A percentile compares a stretch with the other conserved stretches of the same genome.
Conservation (phyloP, 176 grass and related monocot species). For the Hyparrhenia diplandra region DNA sequence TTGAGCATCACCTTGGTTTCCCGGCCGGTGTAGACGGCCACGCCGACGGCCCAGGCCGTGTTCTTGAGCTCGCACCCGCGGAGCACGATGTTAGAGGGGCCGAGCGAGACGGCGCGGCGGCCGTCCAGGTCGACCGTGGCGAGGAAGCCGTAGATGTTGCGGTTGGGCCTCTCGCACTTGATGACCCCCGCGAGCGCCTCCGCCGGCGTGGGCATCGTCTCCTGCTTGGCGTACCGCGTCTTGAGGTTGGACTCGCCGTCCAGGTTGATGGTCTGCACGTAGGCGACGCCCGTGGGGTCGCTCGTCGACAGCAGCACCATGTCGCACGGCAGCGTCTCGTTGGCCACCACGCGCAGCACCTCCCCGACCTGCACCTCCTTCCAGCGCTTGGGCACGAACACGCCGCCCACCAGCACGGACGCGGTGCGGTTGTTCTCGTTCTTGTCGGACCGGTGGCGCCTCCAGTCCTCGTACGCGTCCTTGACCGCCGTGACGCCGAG, state of each 20-base stretch:
- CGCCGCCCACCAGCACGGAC: conserved; percentile 32
- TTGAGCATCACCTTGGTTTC: conserved; percentile 99
- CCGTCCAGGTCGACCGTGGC: conserved; percentile 59
- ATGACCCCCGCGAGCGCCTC: conserved; percentile 50
- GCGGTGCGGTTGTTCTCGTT: conserved; percentile 64
- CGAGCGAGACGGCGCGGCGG: conserved; percentile 58
- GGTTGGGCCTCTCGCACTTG: conserved; percentile 79
- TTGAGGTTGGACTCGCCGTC: conserved; percentile 99
- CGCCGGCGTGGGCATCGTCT: conserved; percentile 42
- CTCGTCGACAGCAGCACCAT: conserved; percentile 87
- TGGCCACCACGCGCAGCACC: conserved; percentile 43
- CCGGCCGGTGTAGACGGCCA: conserved; percentile 79
- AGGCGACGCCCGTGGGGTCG: conserved; percentile 84
- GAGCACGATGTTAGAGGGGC: conserved; percentile 77
- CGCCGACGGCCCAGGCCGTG: conserved; percentile 65
- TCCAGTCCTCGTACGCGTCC: conserved; percentile 97
- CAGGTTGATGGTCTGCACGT: conserved; percentile 96
- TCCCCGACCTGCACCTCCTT: conserved; percentile 70
- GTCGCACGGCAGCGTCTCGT: conserved; percentile 90
- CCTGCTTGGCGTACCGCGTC: conserved; percentile 85
- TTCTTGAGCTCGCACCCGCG: conserved; percentile 95
- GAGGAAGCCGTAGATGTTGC: conserved; percentile 91
- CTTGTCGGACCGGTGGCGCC: conserved; percentile 77
- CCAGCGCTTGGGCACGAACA: conserved; percentile 69
- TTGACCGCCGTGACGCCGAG: conserved; percentile 76